A percentile compares a stretch with the other conserved stretches of the same genome.
These are phyloP conservation scores for Cercospora sesami DNA, from an alignment of 2,329 filamentous ascomycete genomes.

Conservation along the genomic window DNA sequence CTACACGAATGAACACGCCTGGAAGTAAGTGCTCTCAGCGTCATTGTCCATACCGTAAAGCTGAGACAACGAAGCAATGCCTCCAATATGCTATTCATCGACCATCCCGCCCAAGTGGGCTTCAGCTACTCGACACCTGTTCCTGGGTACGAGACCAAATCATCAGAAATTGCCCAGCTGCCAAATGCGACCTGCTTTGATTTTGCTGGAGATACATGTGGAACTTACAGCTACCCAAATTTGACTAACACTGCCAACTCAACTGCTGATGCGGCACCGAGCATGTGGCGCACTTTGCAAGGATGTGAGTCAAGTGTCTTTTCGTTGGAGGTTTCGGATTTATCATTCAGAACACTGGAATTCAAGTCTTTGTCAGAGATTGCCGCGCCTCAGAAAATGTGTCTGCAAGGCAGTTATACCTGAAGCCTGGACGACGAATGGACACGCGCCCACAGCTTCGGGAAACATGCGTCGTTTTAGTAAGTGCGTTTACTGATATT, in stretches of 20 bases:
- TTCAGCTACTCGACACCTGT: conserved; percentile 56
- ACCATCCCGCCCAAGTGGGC: conserved; percentile 63
- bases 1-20: conserved; percentile 62
- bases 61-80: conserved; percentile 43
- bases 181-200: conserved; percentile 30
- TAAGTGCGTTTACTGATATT: conserved; percentile 25
- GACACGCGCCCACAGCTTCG: neutral
- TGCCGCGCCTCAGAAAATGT: neutral
- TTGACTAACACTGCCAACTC: conserved; percentile 54
- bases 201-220: conserved; percentile 44
- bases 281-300: conserved; percentile 52
- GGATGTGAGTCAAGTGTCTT: neutral
- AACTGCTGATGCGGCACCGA: conserved; percentile 56
- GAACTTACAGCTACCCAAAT: conserved; percentile 58
- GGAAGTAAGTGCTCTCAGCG: conserved; percentile 45
- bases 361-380: too few species aligned
- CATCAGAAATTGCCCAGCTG: conserved; percentile 42
- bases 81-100: conserved; percentile 69
- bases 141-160: conserved; percentile 41
- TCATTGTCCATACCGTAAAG: neutral
- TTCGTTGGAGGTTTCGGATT: too few species aligned
- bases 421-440: neutral
- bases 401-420: neutral
- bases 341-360: too few species aligned
- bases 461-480: too few species aligned